Percentiles rank a stretch among this genome's conserved stretches.
Evolutionary conservation across 179 eudicot genomes (phyloP).

Genomic region (Heliamphora pulchella): DNA sequence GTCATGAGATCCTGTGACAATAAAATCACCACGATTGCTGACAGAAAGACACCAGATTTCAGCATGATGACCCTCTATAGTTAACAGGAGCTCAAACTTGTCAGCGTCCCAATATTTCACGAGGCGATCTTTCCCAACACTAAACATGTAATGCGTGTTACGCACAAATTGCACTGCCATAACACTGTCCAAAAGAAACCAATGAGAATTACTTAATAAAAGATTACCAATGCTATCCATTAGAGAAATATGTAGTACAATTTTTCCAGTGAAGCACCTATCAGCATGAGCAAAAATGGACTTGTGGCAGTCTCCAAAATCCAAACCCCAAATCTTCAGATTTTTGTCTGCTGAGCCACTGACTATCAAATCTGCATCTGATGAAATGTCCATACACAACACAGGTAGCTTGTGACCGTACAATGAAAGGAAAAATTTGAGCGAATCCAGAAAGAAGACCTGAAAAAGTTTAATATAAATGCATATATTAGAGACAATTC

Average conservation of each 20-base stretch:
- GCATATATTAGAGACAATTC: constrained; percentile 12
- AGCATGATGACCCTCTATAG: constrained; percentile 94
- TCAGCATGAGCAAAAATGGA: constrained; percentile 94
- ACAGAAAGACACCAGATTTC: constrained; percentile 86
- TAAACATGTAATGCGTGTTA: constrained; percentile 85
- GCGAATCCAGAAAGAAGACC: constrained; percentile 84
- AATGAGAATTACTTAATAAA: background rate
- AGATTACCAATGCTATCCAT: background rate
- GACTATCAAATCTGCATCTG: constrained; percentile 90
- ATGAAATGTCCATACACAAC: constrained; percentile 88
- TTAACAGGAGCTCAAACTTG: constrained; percentile 91
- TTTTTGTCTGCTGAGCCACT: constrained; percentile 96
- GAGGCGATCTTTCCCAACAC: constrained; percentile 91
- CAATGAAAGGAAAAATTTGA: constrained; percentile 62
- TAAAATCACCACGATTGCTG: constrained; percentile 93
- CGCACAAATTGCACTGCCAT: constrained; percentile 89
- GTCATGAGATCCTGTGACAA: constrained; percentile 96
- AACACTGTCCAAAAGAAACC: constrained; percentile 52
- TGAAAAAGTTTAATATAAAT: constrained; percentile 23
- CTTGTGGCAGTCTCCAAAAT: constrained; percentile 96
- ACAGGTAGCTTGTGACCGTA: constrained; percentile 98
- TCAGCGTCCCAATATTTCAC: constrained; percentile 98
- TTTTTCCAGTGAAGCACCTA: constrained; percentile 37
- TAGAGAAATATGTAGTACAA: background rate
- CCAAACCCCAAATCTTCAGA: constrained; percentile 96